Conservation (phyloP, 257 asterid genomes). For the Solanum paucissectum region DNA sequence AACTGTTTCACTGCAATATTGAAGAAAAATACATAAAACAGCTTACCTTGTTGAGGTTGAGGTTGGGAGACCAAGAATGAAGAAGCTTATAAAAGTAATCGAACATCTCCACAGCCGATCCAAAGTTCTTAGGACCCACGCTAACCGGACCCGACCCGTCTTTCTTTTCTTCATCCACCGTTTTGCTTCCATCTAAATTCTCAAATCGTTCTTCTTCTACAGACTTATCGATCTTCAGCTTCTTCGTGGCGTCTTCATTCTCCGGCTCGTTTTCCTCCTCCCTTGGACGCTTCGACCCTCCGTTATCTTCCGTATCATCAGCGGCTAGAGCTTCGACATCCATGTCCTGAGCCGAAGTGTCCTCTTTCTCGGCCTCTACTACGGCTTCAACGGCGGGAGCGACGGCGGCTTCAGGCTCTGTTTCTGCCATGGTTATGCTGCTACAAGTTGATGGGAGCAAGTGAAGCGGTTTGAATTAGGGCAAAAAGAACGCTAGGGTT, state of each 20-base stretch:
- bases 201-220: background rate
- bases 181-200: background rate
- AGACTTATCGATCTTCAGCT: slow-evolving; percentile 29
- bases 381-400: slow-evolving; percentile 1
- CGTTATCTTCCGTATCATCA: slow-evolving; percentile 3
- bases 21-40: background rate
- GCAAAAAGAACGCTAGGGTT: background rate
- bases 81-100: slow-evolving; percentile 77
- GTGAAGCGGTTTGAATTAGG: background rate
- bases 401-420: background rate
- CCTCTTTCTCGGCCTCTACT: background rate
- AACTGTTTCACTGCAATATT: background rate
- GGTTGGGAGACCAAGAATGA: slow-evolving; percentile 54
- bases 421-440: background rate
- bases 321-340: slow-evolving; percentile 22
- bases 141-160: slow-evolving; percentile 14
- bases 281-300: slow-evolving; percentile 42
- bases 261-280: slow-evolving; percentile 26
- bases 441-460: background rate
- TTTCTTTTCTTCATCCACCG: background rate
- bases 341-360: slow-evolving; percentile 10
- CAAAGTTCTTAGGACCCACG: slow-evolving; percentile 63
- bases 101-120: slow-evolving; percentile 49
- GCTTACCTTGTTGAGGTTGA: slow-evolving; percentile 59
- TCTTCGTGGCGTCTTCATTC: slow-evolving; percentile 27